Conservation (phyloP, 495 filamentous ascomycete species). For the Polyplosphaeria fusca region DNA sequence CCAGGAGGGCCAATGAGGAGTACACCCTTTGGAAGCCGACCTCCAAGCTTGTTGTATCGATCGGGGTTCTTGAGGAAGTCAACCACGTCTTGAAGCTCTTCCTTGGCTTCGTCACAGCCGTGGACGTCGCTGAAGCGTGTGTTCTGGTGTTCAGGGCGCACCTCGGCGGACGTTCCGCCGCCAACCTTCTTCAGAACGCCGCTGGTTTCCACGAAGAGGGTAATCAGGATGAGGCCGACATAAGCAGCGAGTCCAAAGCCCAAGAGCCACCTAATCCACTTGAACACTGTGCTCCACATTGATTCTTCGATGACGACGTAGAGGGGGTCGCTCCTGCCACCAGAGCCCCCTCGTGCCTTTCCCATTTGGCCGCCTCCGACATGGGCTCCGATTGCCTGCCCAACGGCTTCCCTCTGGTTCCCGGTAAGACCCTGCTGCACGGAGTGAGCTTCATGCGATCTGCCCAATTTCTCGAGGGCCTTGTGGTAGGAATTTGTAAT, state of each 20-base stretch:
- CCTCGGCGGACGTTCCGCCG: conserved; percentile 69
- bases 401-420: conserved; percentile 72
- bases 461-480: conserved; percentile 66
- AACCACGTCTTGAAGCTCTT: conserved; percentile 93
- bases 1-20: conserved; percentile 92
- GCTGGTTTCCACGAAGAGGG: conserved; percentile 73
- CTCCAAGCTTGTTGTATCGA: conserved; percentile 84
- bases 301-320: conserved; percentile 97
- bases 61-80: conserved; percentile 93
- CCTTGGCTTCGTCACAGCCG: conserved; percentile 96
- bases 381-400: conserved; percentile 79
- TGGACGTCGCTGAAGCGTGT: conserved; percentile 92
- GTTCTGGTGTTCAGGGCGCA: conserved; percentile 83
- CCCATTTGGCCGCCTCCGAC: conserved; percentile 64
- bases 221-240: conserved; percentile 67
- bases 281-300: conserved; percentile 70
- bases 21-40: conserved; percentile 95
- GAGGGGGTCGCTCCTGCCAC: conserved; percentile 73
- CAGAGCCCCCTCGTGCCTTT: conserved; percentile 55
- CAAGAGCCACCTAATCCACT: conserved; percentile 83
- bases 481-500: conserved; percentile 71
- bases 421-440: conserved; percentile 47
- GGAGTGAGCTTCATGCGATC: conserved; percentile 46
- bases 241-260: conserved; percentile 75
- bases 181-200: conserved; percentile 74